Percentiles rank a stretch among this genome's conserved stretches.
These are phyloP conservation scores for Xerocomellus intermedius DNA, from an alignment of 768 basidiomycete species.

Conservation along the genomic window DNA sequence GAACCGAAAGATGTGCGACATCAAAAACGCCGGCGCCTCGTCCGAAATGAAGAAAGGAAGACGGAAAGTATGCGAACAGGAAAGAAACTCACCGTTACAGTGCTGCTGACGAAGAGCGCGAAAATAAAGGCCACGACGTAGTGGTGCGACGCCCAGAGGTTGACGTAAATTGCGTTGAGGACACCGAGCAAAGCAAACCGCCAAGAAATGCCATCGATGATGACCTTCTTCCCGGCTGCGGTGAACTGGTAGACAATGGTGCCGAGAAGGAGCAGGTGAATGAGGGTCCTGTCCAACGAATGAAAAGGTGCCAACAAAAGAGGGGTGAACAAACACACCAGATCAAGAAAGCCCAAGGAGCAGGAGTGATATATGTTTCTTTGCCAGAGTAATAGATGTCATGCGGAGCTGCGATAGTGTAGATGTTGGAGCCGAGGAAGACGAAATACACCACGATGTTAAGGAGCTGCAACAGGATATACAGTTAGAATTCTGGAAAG, in stretches of 20 bases:
- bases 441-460: conserved; percentile 83
- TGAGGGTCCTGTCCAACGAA: conserved; percentile 60
- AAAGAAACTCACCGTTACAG: conserved; percentile 43
- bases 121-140: conserved; percentile 85
- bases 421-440: conserved; percentile 90
- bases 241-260: conserved; percentile 91
- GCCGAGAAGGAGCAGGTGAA: conserved; percentile 88
- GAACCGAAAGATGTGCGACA: background rate
- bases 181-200: conserved; percentile 85
- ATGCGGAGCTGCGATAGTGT: conserved; percentile 74
- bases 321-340: conserved; percentile 49
- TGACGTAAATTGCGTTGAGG: conserved; percentile 87
- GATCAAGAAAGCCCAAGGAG: conserved; percentile 88
- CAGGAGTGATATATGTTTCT: conserved; percentile 93
- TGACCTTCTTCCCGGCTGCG: conserved; percentile 66
- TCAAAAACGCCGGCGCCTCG: conserved; percentile 2
- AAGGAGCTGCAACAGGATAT: conserved; percentile 44
- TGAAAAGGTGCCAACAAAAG: conserved; percentile 7
- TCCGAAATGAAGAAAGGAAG: conserved; percentile 17
- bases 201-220: conserved; percentile 90
- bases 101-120: conserved; percentile 80
- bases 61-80: background rate
- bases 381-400: conserved; percentile 72
- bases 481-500: background rate
- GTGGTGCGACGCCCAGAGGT: conserved; percentile 77